Evolutionary conservation across 2,329 filamentous ascomycete species (phyloP), one percentile per base, ranked within the genome.

Genomic region (Sclerotinia trifoliorum): DNA sequence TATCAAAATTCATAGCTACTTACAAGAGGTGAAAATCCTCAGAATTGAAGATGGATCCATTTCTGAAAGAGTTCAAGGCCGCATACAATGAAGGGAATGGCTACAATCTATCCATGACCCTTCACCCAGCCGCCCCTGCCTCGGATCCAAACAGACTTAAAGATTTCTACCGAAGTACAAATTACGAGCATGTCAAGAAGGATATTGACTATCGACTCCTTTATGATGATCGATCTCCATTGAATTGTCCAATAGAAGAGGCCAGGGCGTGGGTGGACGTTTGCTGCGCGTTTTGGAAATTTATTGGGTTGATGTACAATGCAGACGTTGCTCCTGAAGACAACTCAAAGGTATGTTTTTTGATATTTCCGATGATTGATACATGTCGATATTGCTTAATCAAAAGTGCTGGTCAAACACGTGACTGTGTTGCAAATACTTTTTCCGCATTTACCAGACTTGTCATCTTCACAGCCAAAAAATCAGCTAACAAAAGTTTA

Each of bases 261-360:
- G 82, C 87, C 32, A 86, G 84, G 68, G 90, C 89, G n/a, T 99
- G 95, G 95, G 83, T 90, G 0, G 94, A 97, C 51, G 88, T 98
- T 42, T 96, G 94, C 77, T 82, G 85, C 48, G 83, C 87, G 26
- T 97, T 94, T 77, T 97, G 94, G 93, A 93, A 90, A 74, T 91
- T 92, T 32, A 80, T 91, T 51, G 89, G 88, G 44, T 89, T 92
- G 74, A 85, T 97, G 39, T 80, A 95, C 65, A 85, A 85, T 19
- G 86, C 86, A 15, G 86, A 91, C 69, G 85, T 88, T 69, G 80
- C 83, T 71, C 74, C 69, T 2, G 73, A 72, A 55, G 63, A 69
- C 24, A 74, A 76, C 67, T 64, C 69, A 61, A 76, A 74, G 74
- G 76, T 78, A 69, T 55, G 57, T 21, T 10, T 26, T 24, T 52